Percentiles rank a stretch among this genome's conserved stretches.
phyloP scores from a whole-genome alignment of 2,329 filamentous ascomycete genomes.

The Neofusicoccum laricinum region DNA sequence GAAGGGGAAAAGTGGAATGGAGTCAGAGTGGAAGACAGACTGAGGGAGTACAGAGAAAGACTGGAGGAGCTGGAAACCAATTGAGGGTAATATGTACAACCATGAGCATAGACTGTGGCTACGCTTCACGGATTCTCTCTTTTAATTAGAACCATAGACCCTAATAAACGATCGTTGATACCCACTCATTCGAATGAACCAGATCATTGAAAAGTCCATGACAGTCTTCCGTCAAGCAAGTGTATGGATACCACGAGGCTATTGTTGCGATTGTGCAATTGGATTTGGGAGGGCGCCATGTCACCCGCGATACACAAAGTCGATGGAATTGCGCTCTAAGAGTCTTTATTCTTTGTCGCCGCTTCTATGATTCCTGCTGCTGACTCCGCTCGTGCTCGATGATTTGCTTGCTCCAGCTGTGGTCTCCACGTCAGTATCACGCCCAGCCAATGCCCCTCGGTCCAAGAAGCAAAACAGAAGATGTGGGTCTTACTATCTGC shows the following conservation, averaged over 20 bases:
- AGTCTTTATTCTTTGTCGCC: neutral
- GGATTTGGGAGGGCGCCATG: neutral
- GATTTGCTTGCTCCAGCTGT: constrained; percentile 70
- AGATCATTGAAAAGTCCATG: neutral
- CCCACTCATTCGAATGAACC: neutral
- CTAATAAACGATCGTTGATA: constrained; percentile 13
- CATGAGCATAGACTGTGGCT: constrained; percentile 25
- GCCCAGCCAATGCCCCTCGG: neutral
- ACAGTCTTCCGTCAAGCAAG: neutral
- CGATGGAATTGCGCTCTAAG: neutral
- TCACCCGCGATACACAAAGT: neutral
- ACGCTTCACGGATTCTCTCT: constrained; percentile 18
- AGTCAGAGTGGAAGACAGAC: constrained; percentile 39
- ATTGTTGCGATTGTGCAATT: neutral
- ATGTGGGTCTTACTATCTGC: constrained; percentile 66
- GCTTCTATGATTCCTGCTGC: constrained; percentile 27
- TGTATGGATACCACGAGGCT: neutral
- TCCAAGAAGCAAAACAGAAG: neutral
- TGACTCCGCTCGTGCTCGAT: constrained; percentile 63
- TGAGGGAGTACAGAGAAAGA: constrained; percentile 41
- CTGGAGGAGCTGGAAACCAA: constrained; percentile 23
- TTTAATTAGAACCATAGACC: neutral
- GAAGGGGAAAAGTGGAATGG: constrained; percentile 49
- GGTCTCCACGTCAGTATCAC: constrained; percentile 27
- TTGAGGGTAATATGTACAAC: constrained; percentile 33